Base-by-base conservation (phyloP, 768 basidiomycete genomes). In the Lactarius quietus region DNA sequence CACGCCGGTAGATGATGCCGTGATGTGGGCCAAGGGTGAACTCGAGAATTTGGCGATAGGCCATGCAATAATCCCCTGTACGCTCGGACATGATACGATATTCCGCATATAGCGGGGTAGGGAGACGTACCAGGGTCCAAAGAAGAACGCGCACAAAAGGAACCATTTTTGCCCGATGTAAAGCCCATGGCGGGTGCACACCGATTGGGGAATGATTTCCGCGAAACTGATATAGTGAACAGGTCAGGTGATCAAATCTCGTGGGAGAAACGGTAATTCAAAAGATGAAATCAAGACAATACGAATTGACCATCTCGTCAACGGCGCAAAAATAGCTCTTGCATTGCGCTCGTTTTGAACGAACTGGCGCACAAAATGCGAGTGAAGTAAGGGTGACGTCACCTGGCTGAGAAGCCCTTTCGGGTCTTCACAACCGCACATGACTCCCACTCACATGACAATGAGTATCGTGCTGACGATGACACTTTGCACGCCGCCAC, bases 141-240 rank as follows among this genome's bases (percentile, higher is more conserved):
- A 95, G 89, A 39, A 95, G 76, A 38, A 82, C 69, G 41, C 80
- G 83, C 1, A 90, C 88, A 48, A 89, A 82, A 1, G 81, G 80
- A 0, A 89, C 93, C 88, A 92, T 90, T 72, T 91, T 90, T 10
- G 93, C 92, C 93, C 93, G 54, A 96, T 83, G 70, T 89, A 91
- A 6, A 95, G 82, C 26, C 94, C 94, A 78, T 93, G 89, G 41
- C 93, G 89, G 26, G 92, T 92, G 75, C 92, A 96, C n/a, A 95
- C 79, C 1, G 91, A 92, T 72, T 96, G 93, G 0, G 93, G 93
- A 67, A 95, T 95, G 68, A 95, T 92, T 77, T 95, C 93, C 29
- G 93, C 79, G 74, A 95, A 95, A 64, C 92, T 95, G 68, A 26
- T n/a, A 36, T 3, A 59, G 38, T 60, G 3, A 56, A 48, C 38